Evolutionary conservation across 1,284 basidiomycete species (phyloP), one percentile per base, ranked within the genome.

Genomic region (Golubevia sp.): DNA sequence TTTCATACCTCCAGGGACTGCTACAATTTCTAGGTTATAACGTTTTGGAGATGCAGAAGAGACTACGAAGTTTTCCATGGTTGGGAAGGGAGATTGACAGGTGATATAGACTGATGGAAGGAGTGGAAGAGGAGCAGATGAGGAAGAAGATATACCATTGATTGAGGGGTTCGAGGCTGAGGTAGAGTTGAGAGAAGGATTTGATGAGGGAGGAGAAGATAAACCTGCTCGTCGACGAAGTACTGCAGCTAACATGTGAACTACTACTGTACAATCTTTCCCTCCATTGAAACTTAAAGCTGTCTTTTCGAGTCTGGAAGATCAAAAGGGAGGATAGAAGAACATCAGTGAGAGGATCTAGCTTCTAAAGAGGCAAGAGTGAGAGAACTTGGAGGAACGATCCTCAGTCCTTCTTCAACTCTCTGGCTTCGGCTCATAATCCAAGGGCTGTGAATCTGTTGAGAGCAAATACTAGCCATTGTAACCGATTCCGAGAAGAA

Each of bases 221-320:
- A 88, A 38, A 18, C 48, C 30, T 18, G 24, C 23, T 27, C n/a
- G 38, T 2, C 71, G 63, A 59, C 94, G 85, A 13, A 88, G 89
- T 3, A 83, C 81, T 7, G 90, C 92, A 2, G 91, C 90, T 57
- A 92, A 91, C 44, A 99, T 89, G 84, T 97, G 95, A 2, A 98
- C 87, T 23, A 99, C 88, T 11, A 98, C 94, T 0, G 95, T 98
- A 83, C 94, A 98, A 81, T 99, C 96, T 84, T 99, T 99, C 52
- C 96, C 96, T 13, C 96, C 96, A 74, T 99, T 99, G 86, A 97
- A 99, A 84, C 93, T 97, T 58, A 99, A 87, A 3, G 92, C 91
- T 15, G 93, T 85, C 58, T 87, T 86, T 49, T 90, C 87, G 49
- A 44, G 27, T 49, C 60, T 21, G 27, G 13, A 34, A 15, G 24